These are phyloP conservation scores for Suillus fuscotomentosus DNA, from an alignment of 768 basidiomycete genomes.

Conservation along the genomic window DNA sequence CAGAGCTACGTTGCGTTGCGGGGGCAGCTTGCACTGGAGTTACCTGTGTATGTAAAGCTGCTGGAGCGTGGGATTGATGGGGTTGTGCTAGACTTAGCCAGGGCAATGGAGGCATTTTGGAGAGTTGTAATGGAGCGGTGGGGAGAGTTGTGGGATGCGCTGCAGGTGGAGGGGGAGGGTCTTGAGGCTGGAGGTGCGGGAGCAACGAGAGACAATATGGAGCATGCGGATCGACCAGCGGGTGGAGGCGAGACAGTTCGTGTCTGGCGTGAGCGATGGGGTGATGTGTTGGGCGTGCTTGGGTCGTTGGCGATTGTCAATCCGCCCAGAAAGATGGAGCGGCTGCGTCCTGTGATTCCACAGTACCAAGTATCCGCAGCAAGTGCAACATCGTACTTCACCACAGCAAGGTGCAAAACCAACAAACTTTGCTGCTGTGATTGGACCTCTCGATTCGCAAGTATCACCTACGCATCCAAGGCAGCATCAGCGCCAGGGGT, in stretches of 20 bases:
- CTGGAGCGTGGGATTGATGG: constrained; percentile 59
- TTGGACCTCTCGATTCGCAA: constrained; percentile 25
- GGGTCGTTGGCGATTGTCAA: constrained; percentile 35
- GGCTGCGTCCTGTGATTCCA: neutral
- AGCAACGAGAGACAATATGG: neutral
- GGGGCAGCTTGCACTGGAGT: constrained; percentile 66
- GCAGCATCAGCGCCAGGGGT: constrained; percentile 28
- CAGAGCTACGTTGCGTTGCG: constrained; percentile 76
- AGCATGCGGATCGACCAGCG: neutral
- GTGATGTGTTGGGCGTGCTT: constrained; percentile 57
- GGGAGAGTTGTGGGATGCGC: constrained; percentile 83
- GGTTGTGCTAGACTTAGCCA: constrained; percentile 50
- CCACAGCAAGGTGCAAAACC: constrained; percentile 7
- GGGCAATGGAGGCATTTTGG: constrained; percentile 62
- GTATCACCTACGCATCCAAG: constrained; percentile 19
- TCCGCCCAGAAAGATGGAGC: neutral
- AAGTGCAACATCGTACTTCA: constrained; percentile 10
- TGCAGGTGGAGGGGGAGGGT: constrained; percentile 68
- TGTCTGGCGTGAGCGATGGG: constrained; percentile 72
- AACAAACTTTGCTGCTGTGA: constrained; percentile 5
- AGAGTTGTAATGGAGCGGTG: constrained; percentile 59
- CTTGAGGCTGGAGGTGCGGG: constrained; percentile 44
- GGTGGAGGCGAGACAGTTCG: constrained; percentile 52
- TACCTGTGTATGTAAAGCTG: constrained; percentile 60
- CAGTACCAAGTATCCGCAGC: neutral